Percentiles rank a stretch among this genome's conserved stretches.
Evolutionary conservation across 495 filamentous ascomycete species (phyloP).

Genomic region (Penicillium turbatum): DNA sequence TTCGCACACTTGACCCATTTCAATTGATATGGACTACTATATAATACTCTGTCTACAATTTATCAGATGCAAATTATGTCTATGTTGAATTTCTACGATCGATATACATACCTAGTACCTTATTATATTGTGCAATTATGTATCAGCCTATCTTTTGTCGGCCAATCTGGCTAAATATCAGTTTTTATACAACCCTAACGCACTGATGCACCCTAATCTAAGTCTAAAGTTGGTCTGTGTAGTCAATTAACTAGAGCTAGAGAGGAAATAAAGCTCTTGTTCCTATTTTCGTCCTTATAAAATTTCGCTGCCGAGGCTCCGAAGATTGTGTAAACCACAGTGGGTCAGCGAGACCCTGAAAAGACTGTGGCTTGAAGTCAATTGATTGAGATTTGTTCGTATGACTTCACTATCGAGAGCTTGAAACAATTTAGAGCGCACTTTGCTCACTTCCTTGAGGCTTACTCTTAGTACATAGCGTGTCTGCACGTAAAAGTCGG

Average conservation of each 20-base stretch:
- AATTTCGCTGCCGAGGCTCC: background rate
- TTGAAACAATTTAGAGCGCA: background rate
- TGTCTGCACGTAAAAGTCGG: background rate
- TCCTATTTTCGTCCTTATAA: background rate
- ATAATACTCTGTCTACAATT: no score
- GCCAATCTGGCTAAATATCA: background rate
- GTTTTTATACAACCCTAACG: background rate
- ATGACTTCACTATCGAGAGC: background rate
- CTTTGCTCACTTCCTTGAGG: background rate
- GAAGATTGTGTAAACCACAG: conserved; percentile 2
- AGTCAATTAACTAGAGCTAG: background rate
- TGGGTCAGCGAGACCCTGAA: conserved; percentile 3
- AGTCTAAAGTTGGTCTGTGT: conserved; percentile 7
- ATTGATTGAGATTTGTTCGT: background rate
- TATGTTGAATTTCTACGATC: no score
- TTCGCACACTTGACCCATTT: no score
- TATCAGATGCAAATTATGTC: no score
- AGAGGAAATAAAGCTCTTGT: background rate
- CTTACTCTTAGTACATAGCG: background rate
- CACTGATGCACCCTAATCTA: background rate
- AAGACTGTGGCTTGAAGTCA: conserved; percentile 1
- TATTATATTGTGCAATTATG: no score
- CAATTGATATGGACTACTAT: no score
- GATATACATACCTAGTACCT: no score
- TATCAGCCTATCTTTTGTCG: background rate